Conservation (phyloP, 1,284 basidiomycete genomes). For the Volvariella surrecta region DNA sequence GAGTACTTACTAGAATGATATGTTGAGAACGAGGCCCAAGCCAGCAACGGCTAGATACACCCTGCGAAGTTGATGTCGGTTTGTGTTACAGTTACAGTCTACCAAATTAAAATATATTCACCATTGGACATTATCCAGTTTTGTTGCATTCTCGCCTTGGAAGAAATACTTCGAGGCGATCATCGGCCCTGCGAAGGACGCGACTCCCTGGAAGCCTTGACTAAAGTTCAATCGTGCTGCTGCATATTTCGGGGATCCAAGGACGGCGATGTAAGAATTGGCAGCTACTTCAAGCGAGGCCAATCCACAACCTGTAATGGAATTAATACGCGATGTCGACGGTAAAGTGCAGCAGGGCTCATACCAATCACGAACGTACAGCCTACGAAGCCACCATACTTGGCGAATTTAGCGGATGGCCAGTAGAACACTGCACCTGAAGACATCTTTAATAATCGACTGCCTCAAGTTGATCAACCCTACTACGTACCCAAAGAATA, state of each 20-base stretch:
- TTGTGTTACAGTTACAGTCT: constrained; percentile 4
- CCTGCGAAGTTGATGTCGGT: constrained; percentile 23
- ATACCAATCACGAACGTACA: constrained; percentile 61
- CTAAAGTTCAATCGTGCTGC: constrained; percentile 76
- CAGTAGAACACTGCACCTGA: constrained; percentile 70
- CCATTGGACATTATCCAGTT: constrained; percentile 71
- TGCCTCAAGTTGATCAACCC: not conserved
- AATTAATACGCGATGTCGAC: not conserved
- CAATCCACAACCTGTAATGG: constrained; percentile 54
- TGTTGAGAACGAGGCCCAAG: constrained; percentile 53
- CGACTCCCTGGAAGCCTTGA: constrained; percentile 78
- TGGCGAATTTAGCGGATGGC: constrained; percentile 64
- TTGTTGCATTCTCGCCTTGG: constrained; percentile 48
- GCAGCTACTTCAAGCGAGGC: constrained; percentile 66
- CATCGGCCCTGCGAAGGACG: constrained; percentile 71
- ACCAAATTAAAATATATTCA: constrained; percentile 13
- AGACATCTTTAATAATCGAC: constrained; percentile 5
- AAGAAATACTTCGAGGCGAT: constrained; percentile 77
- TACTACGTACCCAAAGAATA: constrained; percentile 50
- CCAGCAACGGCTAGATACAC: constrained; percentile 75
- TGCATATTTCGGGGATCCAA: constrained; percentile 62
- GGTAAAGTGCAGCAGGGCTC: constrained; percentile 6
- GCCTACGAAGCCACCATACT: constrained; percentile 69
- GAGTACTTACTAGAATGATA: constrained; percentile 52
- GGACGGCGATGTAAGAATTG: constrained; percentile 72